Conservation (phyloP, 169 alveolate species). For the Cytauxzoon felis region DNA sequence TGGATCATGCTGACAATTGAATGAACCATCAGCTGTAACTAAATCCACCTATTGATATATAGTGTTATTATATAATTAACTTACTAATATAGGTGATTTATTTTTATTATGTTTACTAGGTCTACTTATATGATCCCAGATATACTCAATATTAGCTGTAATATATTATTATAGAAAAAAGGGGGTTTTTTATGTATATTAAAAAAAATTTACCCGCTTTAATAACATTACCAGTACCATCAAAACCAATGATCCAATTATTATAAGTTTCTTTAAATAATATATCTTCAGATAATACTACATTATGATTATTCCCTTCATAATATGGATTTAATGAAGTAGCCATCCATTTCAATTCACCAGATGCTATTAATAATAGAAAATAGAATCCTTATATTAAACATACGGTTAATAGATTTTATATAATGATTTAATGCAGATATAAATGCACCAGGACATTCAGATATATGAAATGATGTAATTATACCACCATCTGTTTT, state of each 20-base stretch:
- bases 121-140: slow-evolving; percentile 65
- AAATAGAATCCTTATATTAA: not conserved
- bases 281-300: slow-evolving; percentile 69
- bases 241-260: slow-evolving; percentile 69
- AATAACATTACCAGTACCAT: slow-evolving; percentile 72
- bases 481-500: slow-evolving; percentile 56
- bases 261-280: slow-evolving; percentile 69
- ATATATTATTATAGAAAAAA: too few relatives aligned
- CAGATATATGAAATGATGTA: slow-evolving; percentile 67
- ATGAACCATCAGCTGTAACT: slow-evolving; percentile 76
- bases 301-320: slow-evolving; percentile 67
- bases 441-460: slow-evolving; percentile 75
- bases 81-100: slow-evolving; percentile 34
- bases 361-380: slow-evolving; percentile 9
- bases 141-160: slow-evolving; percentile 63
- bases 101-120: slow-evolving; percentile 51
- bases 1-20: slow-evolving; percentile 69
- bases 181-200: not conserved
- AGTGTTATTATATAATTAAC: not conserved
- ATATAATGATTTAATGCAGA: slow-evolving; percentile 71
- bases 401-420: slow-evolving; percentile 24
- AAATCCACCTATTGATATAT: slow-evolving; percentile 52
- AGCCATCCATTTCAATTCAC: slow-evolving; percentile 68
- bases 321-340: slow-evolving; percentile 74
- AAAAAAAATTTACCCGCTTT: not conserved